Evolutionary conservation across 1,139 yeast species (phyloP), one percentile per base, ranked within the genome.

Genomic region (Hemisphaericaspora subhashii): DNA sequence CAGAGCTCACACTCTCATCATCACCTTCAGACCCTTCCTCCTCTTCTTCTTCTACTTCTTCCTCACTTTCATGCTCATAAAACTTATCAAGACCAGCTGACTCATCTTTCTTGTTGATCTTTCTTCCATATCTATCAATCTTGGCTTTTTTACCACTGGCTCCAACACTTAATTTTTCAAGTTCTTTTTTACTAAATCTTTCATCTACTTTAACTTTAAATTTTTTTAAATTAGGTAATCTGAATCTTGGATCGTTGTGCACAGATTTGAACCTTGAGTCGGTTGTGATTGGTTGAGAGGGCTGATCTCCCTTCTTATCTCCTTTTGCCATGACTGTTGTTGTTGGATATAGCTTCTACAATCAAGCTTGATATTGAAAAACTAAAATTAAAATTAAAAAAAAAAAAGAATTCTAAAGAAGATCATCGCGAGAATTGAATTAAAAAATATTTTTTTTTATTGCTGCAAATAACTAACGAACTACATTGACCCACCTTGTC

Each of bases 61-160:
- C n/a, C 57, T 56, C 62, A 7, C 53, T 60, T 23, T 74, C 81
- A 25, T 74, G 71, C 45, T 79, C 78, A 54, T 83, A 87, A 51
- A 80, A 84, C 52, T 79, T 79, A 45, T 82, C 85, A 45, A 85
- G 74, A 50, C 80, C 83, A 34, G 60, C 64, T 10, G 23, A 16
- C 3, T 45, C 39, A 22, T 53, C 54, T 15, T 48, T 48, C 6
- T 55, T 58, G 5, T 33, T 16, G 16, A 87, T 56, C 52, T 74
- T 82, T 56, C 97, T 75, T 29, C 98, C 98, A 58, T 88, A 90
- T 54, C 86, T 80, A 58, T 92, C 98, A 30, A 88, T 83, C 50
- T 77, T 79, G 8, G 83, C 77, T 43, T 71, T 75, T 43, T 63
- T 67, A 1, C 73, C 73, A 7, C 60, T 57, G n/a, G 64, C 58